A percentile compares a stretch with the other conserved stretches of the same genome.
phyloP scores from a whole-genome alignment of 176 grass and related monocot species.

The Paspalum vaginatum region DNA sequence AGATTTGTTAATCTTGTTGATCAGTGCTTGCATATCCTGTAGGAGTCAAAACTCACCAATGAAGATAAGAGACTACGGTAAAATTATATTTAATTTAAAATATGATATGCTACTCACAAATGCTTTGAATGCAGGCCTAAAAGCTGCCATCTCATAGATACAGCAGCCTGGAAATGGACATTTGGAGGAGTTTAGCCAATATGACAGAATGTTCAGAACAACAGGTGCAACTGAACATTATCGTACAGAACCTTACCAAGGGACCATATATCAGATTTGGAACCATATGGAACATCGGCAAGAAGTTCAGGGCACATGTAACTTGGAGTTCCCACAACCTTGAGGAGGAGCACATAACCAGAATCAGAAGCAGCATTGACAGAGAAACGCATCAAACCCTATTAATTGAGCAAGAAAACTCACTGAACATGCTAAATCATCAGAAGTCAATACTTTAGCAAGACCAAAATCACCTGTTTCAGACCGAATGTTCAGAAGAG shows the following conservation, averaged over 20 bases:
- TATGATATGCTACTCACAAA: conserved; percentile 66
- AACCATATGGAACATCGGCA: conserved; percentile 97
- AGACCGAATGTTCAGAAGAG: conserved; percentile 29
- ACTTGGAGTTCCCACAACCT: conserved; percentile 98
- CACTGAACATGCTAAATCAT: conserved; percentile 95
- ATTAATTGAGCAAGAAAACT: conserved; percentile 41
- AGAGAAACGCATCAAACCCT: neutral
- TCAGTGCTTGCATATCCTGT: conserved; percentile 93
- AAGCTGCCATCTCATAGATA: conserved; percentile 92
- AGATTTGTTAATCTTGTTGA: conserved; percentile 97
- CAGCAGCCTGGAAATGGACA: conserved; percentile 65
- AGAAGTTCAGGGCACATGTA: conserved; percentile 99
- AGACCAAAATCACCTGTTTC: conserved; percentile 92
- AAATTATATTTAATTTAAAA: conserved; percentile 10
- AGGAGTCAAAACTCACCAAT: neutral
- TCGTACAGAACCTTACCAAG: conserved; percentile 54
- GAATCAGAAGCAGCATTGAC: conserved; percentile 21
- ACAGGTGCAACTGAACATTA: conserved; percentile 12
- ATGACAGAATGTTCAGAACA: conserved; percentile 1
- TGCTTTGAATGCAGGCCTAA: conserved; percentile 91
- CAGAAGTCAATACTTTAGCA: conserved; percentile 85
- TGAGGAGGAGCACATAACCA: conserved; percentile 14
- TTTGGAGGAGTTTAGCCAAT: conserved; percentile 37
- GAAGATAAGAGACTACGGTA: neutral
- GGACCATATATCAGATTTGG: conserved; percentile 98